Evolutionary conservation across 176 grass and related monocot genomes (phyloP).

Genomic region (Aegilops bicornis): DNA sequence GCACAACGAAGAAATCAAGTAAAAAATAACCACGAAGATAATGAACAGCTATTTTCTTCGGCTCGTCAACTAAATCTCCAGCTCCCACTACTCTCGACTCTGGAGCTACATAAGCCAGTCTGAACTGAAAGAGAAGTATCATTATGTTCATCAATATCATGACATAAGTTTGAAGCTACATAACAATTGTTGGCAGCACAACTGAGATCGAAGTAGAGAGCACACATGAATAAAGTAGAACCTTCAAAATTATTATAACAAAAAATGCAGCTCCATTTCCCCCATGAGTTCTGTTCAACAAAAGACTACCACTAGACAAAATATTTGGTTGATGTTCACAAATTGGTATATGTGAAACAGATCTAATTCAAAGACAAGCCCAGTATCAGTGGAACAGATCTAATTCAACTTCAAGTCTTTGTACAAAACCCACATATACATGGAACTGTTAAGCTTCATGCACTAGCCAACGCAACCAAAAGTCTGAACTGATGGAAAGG

Average conservation of each 20-base stretch:
- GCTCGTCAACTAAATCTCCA: slow-evolving; percentile 88
- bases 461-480: no score
- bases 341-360: not conserved
- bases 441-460: no score
- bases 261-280: not conserved
- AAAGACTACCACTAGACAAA: not conserved
- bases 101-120: slow-evolving; percentile 91
- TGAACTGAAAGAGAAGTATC: slow-evolving; percentile 64
- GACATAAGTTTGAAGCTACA: not conserved
- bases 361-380: not conserved
- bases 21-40: slow-evolving; percentile 86
- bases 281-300: not conserved
- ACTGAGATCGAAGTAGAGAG: not conserved
- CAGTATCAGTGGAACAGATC: no score
- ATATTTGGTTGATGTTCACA: not conserved
- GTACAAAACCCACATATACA: not conserved
- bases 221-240: not conserved
- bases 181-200: not conserved
- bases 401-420: not conserved
- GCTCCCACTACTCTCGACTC: slow-evolving; percentile 89
- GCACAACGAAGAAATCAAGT: slow-evolving; percentile 82
- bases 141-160: slow-evolving; percentile 14
- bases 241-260: not conserved
- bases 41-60: slow-evolving; percentile 79
- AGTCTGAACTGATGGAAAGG: no score